Evolutionary conservation across 306 rosid species (phyloP).

Genomic region (Purshia tridentata): DNA sequence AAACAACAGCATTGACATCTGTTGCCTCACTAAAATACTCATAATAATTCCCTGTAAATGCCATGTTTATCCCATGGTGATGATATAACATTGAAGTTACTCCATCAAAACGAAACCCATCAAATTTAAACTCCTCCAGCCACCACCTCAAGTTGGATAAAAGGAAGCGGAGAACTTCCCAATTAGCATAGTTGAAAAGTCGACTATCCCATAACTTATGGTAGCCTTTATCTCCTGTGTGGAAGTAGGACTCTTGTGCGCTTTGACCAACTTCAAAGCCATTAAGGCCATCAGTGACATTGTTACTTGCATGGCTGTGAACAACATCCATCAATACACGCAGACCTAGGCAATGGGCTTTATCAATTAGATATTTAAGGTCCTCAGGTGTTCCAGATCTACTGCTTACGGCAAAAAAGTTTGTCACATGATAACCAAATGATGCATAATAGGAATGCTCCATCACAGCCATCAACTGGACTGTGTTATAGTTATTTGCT

Average conservation of each 20-base stretch:
- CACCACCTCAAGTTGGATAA: constrained; percentile 93
- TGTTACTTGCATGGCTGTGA: constrained; percentile 97
- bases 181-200: constrained; percentile 88
- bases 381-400: constrained; percentile 98
- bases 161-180: constrained; percentile 99
- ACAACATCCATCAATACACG: constrained; percentile 86
- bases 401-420: constrained; percentile 91
- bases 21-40: constrained; percentile 89
- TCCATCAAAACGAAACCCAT: constrained; percentile 98
- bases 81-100: constrained; percentile 95
- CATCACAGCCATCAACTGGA: constrained; percentile 97
- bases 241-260: constrained; percentile 88
- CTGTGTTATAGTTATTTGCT: constrained; percentile 86
- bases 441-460: constrained; percentile 99
- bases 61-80: constrained; percentile 85
- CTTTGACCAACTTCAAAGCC: constrained; percentile 97
- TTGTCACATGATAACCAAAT: constrained; percentile 91
- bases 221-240: constrained; percentile 80
- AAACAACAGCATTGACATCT: constrained; percentile 89
- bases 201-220: constrained; percentile 96
- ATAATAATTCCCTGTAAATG: constrained; percentile 72
- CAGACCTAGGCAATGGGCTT: constrained; percentile 88
- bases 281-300: constrained; percentile 88
- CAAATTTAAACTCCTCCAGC: constrained; percentile 88
- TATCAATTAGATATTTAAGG: constrained; percentile 86